A percentile compares a stretch with the other conserved stretches of the same genome.
Conservation (phyloP, 306 rosid species). For the Amphicarpaea edgeworthii region DNA sequence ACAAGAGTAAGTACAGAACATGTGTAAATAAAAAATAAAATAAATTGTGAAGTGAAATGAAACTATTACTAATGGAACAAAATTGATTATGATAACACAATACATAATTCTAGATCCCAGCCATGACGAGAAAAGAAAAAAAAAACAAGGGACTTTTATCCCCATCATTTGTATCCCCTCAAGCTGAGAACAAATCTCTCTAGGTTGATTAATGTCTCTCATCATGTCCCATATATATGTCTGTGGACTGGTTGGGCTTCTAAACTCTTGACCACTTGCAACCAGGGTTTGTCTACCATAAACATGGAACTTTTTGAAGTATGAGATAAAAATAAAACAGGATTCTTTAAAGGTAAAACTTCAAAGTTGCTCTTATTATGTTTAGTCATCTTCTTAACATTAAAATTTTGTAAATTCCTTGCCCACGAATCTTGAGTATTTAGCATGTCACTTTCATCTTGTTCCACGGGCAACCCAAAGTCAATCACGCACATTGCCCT, state of each 20-base stretch:
- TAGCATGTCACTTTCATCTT: constrained; percentile 63
- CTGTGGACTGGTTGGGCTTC: constrained; percentile 87
- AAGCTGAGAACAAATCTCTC: constrained; percentile 51
- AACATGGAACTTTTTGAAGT: constrained; percentile 73
- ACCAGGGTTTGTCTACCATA: constrained; percentile 90
- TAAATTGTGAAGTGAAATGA: constrained; percentile 47
- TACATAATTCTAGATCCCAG: constrained; percentile 62
- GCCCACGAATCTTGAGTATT: constrained; percentile 58
- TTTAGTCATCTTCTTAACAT: constrained; percentile 61
- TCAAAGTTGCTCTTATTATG: constrained; percentile 75
- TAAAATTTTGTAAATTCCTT: constrained; percentile 55
- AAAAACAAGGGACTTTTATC: constrained; percentile 37
- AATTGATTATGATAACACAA: constrained; percentile 61
- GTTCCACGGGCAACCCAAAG: constrained; percentile 80
- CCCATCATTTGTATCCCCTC: constrained; percentile 50
- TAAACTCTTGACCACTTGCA: constrained; percentile 78
- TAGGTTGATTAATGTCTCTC: constrained; percentile 38
- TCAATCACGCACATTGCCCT: constrained; percentile 98
- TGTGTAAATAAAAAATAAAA: constrained; percentile 40
- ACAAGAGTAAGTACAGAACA: not conserved
- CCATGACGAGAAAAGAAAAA: constrained; percentile 43
- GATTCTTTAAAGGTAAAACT: constrained; percentile 64
- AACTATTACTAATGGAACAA: constrained; percentile 53
- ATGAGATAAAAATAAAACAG: constrained; percentile 77
- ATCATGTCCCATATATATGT: constrained; percentile 87